Conservation (phyloP, 1,284 basidiomycete genomes). For the Gymnopus androsaceus region DNA sequence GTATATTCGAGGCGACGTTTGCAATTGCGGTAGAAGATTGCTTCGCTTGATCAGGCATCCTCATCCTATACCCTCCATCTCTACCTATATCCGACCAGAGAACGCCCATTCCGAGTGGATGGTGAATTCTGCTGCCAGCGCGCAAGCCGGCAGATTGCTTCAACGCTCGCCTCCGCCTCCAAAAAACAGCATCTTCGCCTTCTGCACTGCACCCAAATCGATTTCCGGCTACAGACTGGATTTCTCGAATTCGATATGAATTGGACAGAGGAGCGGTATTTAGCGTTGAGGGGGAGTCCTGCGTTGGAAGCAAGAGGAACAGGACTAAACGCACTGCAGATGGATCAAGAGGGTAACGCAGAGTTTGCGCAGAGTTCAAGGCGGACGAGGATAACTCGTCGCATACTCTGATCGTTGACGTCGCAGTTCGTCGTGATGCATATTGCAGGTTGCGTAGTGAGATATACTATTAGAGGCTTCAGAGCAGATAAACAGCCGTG, state of each 20-base stretch:
- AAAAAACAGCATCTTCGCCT: slow-evolving; percentile 94
- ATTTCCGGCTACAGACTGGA: slow-evolving; percentile 96
- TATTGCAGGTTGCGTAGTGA: too few relatives aligned
- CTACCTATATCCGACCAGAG: slow-evolving; percentile 81
- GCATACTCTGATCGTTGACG: too few relatives aligned
- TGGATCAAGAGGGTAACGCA: too few relatives aligned
- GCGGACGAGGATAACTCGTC: too few relatives aligned
- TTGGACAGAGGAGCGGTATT: slow-evolving; percentile 71
- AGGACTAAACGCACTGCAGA: slow-evolving; percentile 80
- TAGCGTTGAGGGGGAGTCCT: slow-evolving; percentile 55
- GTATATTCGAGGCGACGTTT: slow-evolving; percentile 75
- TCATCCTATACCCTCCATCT: slow-evolving; percentile 83
- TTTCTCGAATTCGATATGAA: slow-evolving; percentile 87
- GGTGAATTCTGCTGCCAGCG: slow-evolving; percentile 58
- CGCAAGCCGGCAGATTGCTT: slow-evolving; percentile 59
- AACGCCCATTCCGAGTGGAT: slow-evolving; percentile 86
- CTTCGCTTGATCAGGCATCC: slow-evolving; percentile 65
- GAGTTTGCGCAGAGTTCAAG: too few relatives aligned
- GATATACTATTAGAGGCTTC: too few relatives aligned
- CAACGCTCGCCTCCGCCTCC: slow-evolving; percentile 42
- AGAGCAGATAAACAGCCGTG: too few relatives aligned
- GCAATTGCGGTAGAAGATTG: slow-evolving; percentile 58
- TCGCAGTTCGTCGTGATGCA: too few relatives aligned
- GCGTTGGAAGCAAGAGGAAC: slow-evolving; percentile 49
- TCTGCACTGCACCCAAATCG: slow-evolving; percentile 90